Conservation (phyloP, 2,329 filamentous ascomycete genomes). For the Botrytis aclada region DNA sequence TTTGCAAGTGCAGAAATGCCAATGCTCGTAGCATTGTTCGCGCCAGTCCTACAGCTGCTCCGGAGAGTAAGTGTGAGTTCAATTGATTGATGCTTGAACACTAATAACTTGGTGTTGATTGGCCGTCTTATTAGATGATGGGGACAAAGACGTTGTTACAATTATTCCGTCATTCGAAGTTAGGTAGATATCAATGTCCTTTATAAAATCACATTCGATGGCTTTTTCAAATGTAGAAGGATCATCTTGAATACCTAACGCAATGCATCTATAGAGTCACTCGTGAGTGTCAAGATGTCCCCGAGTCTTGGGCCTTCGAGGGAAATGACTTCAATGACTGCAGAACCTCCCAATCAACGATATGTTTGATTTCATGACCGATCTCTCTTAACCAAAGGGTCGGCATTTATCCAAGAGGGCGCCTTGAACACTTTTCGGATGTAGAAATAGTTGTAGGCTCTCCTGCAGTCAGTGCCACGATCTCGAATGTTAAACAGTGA, state of each 20-base stretch:
- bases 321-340: too few species aligned
- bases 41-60: not conserved
- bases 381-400: not conserved
- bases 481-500: too few species aligned
- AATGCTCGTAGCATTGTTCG: not conserved
- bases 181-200: not conserved
- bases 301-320: not conserved
- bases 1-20: not conserved
- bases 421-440: not conserved
- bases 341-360: not conserved
- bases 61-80: not conserved
- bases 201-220: not conserved
- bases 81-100: not conserved
- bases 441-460: not conserved
- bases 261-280: not conserved
- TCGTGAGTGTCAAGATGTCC: not conserved
- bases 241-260: not conserved
- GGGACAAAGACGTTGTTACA: not conserved
- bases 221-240: not conserved
- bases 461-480: too few species aligned
- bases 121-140: not conserved
- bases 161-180: not conserved
- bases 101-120: not conserved
- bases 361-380: not conserved
- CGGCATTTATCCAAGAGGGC: not conserved